Conservation (phyloP, 768 basidiomycete species). For the Trametes meyenii region DNA sequence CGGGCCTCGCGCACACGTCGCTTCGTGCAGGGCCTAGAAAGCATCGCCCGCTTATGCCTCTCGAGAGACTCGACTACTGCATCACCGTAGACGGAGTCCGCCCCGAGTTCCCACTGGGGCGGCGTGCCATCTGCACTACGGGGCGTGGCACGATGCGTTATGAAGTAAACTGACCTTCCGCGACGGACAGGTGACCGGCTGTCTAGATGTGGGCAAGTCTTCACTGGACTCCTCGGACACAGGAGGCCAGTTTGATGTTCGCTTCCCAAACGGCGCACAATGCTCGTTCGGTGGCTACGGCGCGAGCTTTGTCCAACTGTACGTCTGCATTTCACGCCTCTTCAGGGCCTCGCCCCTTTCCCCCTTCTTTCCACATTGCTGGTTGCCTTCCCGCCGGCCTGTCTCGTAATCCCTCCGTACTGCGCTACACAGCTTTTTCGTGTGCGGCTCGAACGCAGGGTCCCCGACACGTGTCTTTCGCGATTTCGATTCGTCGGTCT, state of each 20-base stretch:
- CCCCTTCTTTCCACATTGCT: not conserved
- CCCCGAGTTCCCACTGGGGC: not conserved
- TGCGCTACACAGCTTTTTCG: constrained; percentile 6
- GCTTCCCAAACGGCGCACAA: constrained; percentile 56
- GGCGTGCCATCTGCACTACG: not conserved
- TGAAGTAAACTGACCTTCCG: constrained; percentile 7
- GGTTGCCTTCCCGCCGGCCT: not conserved
- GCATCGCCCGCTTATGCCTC: not conserved
- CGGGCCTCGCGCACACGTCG: not conserved
- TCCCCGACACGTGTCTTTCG: constrained; percentile 13
- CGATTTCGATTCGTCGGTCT: not conserved
- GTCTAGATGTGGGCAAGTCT: constrained; percentile 39
- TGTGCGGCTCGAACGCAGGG: not conserved
- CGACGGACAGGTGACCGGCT: constrained; percentile 42
- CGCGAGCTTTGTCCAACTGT: constrained; percentile 56
- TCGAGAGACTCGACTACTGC: not conserved
- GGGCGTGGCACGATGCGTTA: not conserved
- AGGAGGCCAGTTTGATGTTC: constrained; percentile 53
- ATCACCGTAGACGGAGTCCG: not conserved
- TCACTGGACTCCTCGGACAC: constrained; percentile 37
- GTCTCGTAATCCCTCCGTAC: constrained; percentile 10
- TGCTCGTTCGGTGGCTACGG: constrained; percentile 54
- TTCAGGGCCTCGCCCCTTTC: constrained; percentile 3
- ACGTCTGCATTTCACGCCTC: constrained; percentile 24
- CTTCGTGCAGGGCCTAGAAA: not conserved